These are phyloP conservation scores for Aspergillus heteromorphus DNA, from an alignment of 495 filamentous ascomycete genomes.

Conservation along the genomic window DNA sequence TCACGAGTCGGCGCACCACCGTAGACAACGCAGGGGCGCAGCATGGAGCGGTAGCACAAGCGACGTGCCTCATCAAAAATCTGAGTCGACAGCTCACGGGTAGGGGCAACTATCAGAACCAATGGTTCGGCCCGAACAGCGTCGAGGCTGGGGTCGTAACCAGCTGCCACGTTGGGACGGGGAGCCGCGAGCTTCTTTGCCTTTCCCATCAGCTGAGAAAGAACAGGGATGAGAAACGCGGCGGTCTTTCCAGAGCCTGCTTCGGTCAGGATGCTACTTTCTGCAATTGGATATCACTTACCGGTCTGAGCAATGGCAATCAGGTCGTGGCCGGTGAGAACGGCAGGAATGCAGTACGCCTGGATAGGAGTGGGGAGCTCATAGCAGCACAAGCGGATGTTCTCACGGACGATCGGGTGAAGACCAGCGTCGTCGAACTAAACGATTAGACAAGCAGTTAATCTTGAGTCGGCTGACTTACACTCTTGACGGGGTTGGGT, in stretches of 20 bases:
- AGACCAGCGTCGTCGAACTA: conserved; percentile 73
- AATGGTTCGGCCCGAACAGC: conserved; percentile 72
- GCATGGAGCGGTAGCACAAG: conserved; percentile 88
- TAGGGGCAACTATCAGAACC: conserved; percentile 79
- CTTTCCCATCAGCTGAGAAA: conserved; percentile 92
- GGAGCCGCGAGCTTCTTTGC: conserved; percentile 73
- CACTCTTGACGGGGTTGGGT: conserved; percentile 26
- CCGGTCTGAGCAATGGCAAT: conserved; percentile 90
- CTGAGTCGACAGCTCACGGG: conserved; percentile 83
- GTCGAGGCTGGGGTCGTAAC: conserved; percentile 35
- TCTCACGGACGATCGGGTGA: conserved; percentile 76
- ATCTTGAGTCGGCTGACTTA: conserved; percentile 29
- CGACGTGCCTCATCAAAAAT: conserved; percentile 91
- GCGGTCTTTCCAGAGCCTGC: conserved; percentile 94
- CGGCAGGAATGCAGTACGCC: conserved; percentile 71
- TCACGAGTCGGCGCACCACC: conserved; percentile 66
- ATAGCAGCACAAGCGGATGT: conserved; percentile 65
- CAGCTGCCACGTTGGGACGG: conserved; percentile 55
- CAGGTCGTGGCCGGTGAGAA: conserved; percentile 67
- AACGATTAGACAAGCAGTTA: neutral
- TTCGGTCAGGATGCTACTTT: conserved; percentile 2
- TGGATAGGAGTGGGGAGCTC: conserved; percentile 78
- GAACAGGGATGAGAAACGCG: conserved; percentile 81
- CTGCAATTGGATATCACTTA: conserved; percentile 34
- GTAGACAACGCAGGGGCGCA: conserved; percentile 88